A percentile compares a stretch with the other conserved stretches of the same genome.
Conservation (phyloP, 192 early-diverging fungal genomes). For the Coemansia sp. region DNA sequence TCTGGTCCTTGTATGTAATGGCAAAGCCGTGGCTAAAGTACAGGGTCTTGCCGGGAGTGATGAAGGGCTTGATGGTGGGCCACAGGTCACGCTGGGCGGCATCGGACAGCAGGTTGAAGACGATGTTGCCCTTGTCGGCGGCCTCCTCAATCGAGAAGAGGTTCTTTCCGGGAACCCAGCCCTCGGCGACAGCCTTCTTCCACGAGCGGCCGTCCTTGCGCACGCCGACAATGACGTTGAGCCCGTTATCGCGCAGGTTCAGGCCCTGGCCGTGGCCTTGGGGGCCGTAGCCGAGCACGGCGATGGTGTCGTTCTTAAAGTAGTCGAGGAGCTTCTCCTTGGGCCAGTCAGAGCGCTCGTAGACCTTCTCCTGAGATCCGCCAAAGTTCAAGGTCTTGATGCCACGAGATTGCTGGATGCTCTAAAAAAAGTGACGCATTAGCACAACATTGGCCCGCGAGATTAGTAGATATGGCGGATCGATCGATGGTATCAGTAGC, state of each 20-base stretch:
- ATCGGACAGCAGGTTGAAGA: slow-evolving; percentile 96
- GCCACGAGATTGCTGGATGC: slow-evolving; percentile 66
- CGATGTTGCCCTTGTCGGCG: slow-evolving; percentile 83
- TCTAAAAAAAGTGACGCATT: slow-evolving; percentile 11
- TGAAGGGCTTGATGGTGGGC: slow-evolving; percentile 80
- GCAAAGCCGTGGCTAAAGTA: slow-evolving; percentile 99
- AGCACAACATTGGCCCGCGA: not conserved
- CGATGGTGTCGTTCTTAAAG: slow-evolving; percentile 93
- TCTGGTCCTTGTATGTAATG: slow-evolving; percentile 92
- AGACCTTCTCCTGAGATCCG: slow-evolving; percentile 88
- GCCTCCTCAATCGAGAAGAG: slow-evolving; percentile 95
- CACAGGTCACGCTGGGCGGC: slow-evolving; percentile 94
- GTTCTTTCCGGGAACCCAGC: slow-evolving; percentile 95
- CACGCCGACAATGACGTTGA: slow-evolving; percentile 95
- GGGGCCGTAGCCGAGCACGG: slow-evolving; percentile 93
- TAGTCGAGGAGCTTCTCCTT: slow-evolving; percentile 87
- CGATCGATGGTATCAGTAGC: too few species aligned
- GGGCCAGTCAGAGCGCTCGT: slow-evolving; percentile 94
- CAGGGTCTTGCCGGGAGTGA: slow-evolving; percentile 97
- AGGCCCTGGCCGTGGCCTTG: slow-evolving; percentile 94
- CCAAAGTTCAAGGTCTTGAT: slow-evolving; percentile 96
- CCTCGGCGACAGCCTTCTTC: slow-evolving; percentile 90
- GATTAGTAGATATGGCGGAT: not conserved
- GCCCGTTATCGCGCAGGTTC: slow-evolving; percentile 94
- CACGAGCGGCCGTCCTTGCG: slow-evolving; percentile 89